Evolutionary conservation across 2,329 filamentous ascomycete genomes (phyloP).

Genomic region (Trichophyton verrucosum): DNA sequence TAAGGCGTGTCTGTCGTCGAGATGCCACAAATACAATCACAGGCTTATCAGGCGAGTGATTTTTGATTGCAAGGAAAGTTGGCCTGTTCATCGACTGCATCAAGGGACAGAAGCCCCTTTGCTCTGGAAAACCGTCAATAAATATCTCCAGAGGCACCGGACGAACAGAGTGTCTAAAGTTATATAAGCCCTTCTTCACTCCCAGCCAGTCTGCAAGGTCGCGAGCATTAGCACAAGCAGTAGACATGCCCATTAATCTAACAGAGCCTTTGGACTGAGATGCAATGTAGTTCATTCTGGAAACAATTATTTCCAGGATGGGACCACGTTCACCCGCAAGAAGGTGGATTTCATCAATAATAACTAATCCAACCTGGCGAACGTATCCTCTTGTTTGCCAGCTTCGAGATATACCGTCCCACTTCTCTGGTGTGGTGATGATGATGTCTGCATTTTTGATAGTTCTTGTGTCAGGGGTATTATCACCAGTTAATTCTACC

Average conservation of each 20-base stretch:
- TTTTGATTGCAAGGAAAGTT: constrained; percentile 92
- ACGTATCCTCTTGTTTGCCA: constrained; percentile 98
- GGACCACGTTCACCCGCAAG: constrained; percentile 93
- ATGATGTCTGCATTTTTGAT: constrained; percentile 96
- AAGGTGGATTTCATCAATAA: constrained; percentile 96
- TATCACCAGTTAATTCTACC: constrained; percentile 93
- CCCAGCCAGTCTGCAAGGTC: constrained; percentile 95
- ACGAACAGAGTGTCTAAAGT: constrained; percentile 92
- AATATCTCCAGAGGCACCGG: constrained; percentile 92
- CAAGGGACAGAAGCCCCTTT: constrained; percentile 85
- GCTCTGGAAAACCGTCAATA: constrained; percentile 93
- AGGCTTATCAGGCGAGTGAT: constrained; percentile 88
- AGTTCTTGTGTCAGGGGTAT: constrained; percentile 90
- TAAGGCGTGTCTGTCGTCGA: constrained; percentile 83
- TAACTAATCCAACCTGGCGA: constrained; percentile 84
- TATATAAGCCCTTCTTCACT: constrained; percentile 90
- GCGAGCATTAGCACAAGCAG: constrained; percentile 87
- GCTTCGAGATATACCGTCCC: constrained; percentile 97
- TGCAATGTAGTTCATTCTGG: constrained; percentile 95
- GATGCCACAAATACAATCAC: constrained; percentile 98
- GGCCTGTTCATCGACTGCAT: constrained; percentile 99
- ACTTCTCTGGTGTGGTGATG: constrained; percentile 98
- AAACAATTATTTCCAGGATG: constrained; percentile 92
- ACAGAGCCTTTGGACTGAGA: constrained; percentile 84
- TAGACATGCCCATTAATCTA: constrained; percentile 94